A percentile compares a stretch with the other conserved stretches of the same genome.
These are phyloP conservation scores for Mikania micrantha DNA, from an alignment of 129 eudicot genomes.

Conservation along the genomic window DNA sequence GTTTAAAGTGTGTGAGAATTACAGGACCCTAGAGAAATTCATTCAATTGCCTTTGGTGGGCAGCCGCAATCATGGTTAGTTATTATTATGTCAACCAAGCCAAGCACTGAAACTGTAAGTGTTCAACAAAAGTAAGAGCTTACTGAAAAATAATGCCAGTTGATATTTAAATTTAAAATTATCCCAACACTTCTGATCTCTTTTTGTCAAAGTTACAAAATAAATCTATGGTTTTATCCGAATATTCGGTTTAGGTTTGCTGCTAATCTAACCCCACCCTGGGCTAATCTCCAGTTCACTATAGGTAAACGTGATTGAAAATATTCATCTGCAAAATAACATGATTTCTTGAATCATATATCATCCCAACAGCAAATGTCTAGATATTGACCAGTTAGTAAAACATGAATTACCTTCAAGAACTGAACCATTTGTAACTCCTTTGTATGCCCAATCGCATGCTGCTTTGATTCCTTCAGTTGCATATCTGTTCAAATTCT, in stretches of 20 bases:
- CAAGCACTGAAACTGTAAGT: conserved; percentile 14
- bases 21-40: too few relatives aligned
- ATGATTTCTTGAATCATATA: background rate
- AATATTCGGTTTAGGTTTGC: conserved; percentile 80
- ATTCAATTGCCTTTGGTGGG: too few relatives aligned
- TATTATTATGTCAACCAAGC: conserved; percentile 31
- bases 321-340: conserved; percentile 59
- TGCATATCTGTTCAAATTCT: conserved; percentile 62
- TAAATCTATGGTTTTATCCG: conserved; percentile 21
- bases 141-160: background rate
- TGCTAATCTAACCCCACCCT: conserved; percentile 84
- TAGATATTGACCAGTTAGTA: background rate
- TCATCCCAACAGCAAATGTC: background rate
- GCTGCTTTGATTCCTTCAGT: conserved; percentile 87
- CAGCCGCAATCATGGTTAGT: too few relatives aligned
- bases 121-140: conserved; percentile 5
- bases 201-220: background rate
- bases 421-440: conserved; percentile 55
- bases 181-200: background rate
- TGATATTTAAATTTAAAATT: background rate
- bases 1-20: too few relatives aligned
- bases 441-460: conserved; percentile 88
- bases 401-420: conserved; percentile 46
- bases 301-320: conserved; percentile 66
- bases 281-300: conserved; percentile 68